Conservation (phyloP, 2,329 filamentous ascomycete genomes). For the Coniochaeta sp. region DNA sequence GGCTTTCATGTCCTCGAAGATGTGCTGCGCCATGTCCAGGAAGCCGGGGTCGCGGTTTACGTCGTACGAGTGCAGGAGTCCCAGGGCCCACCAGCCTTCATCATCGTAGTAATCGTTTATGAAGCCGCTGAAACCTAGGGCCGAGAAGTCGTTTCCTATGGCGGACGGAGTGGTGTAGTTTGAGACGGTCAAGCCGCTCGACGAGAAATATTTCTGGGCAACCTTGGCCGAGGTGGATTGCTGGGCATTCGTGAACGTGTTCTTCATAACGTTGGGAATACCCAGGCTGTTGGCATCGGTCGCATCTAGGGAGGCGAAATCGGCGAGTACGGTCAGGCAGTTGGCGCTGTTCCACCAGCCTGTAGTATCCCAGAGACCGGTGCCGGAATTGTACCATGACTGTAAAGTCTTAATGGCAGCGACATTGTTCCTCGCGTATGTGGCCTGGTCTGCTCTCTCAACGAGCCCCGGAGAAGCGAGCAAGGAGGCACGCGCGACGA, state of each 20-base stretch:
- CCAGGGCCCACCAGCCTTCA: slow-evolving; percentile 57
- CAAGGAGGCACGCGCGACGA: slow-evolving; percentile 14
- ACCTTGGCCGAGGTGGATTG: slow-evolving; percentile 20
- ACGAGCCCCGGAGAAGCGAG: slow-evolving; percentile 7
- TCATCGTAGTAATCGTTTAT: slow-evolving; percentile 54
- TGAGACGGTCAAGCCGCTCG: slow-evolving; percentile 28
- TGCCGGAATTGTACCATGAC: slow-evolving; percentile 50
- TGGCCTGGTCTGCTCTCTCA: slow-evolving; percentile 7
- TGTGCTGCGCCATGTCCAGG: slow-evolving; percentile 39
- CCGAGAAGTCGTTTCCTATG: slow-evolving; percentile 11
- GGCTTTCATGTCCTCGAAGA: slow-evolving; percentile 48
- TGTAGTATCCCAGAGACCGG: slow-evolving; percentile 56
- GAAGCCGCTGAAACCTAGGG: slow-evolving; percentile 35
- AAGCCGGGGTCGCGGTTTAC: slow-evolving; percentile 37
- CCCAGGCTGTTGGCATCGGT: slow-evolving; percentile 27
- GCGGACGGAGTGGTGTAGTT: slow-evolving; percentile 23
- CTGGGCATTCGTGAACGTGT: slow-evolving; percentile 39
- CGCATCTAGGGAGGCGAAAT: slow-evolving; percentile 35
- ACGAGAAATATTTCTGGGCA: slow-evolving; percentile 28
- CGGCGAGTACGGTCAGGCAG: slow-evolving; percentile 52
- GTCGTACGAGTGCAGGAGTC: slow-evolving; percentile 48
- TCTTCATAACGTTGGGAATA: slow-evolving; percentile 31
- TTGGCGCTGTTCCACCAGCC: slow-evolving; percentile 75
- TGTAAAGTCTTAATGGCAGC: slow-evolving; percentile 40
- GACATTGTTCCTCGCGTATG: slow-evolving; percentile 25